Evolutionary conservation across 257 asterid species (phyloP).

Genomic region (Solanum virginianum): DNA sequence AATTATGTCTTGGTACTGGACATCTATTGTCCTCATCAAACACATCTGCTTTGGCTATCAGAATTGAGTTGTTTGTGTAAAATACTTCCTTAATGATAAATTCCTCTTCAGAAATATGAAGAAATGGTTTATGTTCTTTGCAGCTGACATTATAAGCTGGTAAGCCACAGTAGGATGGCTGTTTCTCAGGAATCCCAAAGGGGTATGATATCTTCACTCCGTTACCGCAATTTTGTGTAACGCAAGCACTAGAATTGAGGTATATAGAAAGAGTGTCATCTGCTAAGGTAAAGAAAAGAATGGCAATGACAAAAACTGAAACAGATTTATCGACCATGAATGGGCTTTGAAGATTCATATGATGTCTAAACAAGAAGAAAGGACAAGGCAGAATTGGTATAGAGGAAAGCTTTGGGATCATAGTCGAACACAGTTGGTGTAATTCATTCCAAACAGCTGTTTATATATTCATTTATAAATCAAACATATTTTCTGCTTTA

Average conservation of each 20-base stretch:
- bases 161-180: slow-evolving; percentile 32
- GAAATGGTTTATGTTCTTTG: slow-evolving; percentile 9
- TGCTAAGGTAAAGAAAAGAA: slow-evolving; percentile 9
- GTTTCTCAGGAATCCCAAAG: slow-evolving; percentile 40
- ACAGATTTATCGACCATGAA: slow-evolving; percentile 3
- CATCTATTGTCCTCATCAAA: background rate
- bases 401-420: slow-evolving; percentile 3
- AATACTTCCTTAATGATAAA: slow-evolving; percentile 26
- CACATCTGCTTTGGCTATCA: slow-evolving; percentile 12
- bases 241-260: slow-evolving; percentile 14
- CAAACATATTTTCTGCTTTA: background rate
- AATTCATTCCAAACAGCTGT: background rate
- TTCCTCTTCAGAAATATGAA: slow-evolving; percentile 25
- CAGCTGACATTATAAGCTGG: slow-evolving; percentile 28
- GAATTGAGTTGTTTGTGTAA: slow-evolving; percentile 19
- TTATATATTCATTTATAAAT: background rate
- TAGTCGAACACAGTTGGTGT: background rate
- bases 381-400: background rate
- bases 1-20: background rate
- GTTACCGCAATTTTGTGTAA: slow-evolving; percentile 28
- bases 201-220: slow-evolving; percentile 29
- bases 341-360: slow-evolving; percentile 5
- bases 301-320: slow-evolving; percentile 1
- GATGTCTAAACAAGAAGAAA: background rate
- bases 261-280: background rate